These are phyloP conservation scores for Poterioochromonas sp. DNA, from an alignment of 352 stramenopile genomes.

Conservation along the genomic window DNA sequence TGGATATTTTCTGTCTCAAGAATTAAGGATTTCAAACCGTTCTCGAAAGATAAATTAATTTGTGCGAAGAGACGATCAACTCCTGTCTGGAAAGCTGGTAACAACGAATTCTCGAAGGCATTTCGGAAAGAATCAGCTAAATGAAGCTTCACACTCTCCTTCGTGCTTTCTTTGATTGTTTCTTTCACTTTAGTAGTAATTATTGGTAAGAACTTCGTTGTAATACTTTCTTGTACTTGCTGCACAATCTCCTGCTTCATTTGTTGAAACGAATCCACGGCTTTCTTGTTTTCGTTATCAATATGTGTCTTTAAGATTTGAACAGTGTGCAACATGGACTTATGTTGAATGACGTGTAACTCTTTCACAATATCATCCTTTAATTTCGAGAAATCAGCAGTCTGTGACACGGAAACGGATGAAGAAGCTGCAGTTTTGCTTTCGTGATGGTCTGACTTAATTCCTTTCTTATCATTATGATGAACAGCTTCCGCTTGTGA, in stretches of 20 bases:
- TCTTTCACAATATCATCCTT: background rate
- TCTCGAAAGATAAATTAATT: background rate
- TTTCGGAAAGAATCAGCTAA: background rate
- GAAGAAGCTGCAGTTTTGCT: background rate
- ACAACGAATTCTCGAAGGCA: background rate
- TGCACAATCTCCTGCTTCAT: background rate
- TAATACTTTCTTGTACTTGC: background rate
- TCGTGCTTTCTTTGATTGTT: background rate
- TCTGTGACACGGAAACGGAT: background rate
- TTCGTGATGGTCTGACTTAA: no score
- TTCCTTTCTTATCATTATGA: no score
- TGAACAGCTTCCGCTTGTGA: no score
- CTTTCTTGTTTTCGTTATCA: background rate
- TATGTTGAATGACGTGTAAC: background rate
- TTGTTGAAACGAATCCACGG: background rate
- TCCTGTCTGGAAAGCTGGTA: slow-evolving; percentile 21
- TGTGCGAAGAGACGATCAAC: background rate
- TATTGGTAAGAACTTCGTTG: background rate
- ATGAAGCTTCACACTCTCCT: background rate
- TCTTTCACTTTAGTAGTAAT: background rate
- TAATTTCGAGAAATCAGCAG: background rate
- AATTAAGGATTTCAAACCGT: background rate
- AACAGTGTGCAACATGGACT: background rate
- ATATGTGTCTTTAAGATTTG: background rate
- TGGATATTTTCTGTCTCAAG: background rate